phyloP scores from a whole-genome alignment of 1,139 yeast genomes.

The Hemisphaericaspora xylanilytica region DNA sequence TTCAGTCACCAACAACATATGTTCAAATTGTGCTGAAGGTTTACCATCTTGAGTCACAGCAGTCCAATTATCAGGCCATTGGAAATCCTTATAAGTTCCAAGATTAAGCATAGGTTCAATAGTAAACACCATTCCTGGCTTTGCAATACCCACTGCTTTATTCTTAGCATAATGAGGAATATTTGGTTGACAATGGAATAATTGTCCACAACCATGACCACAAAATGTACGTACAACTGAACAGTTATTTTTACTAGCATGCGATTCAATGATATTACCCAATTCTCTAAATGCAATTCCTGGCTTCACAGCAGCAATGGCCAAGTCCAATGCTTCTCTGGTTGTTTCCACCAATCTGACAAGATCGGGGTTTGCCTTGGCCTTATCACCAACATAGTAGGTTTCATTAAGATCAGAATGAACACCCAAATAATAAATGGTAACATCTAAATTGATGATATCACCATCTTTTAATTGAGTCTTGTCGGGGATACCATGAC shows the following conservation, averaged over 20 bases:
- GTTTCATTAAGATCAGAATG: slow-evolving; percentile 97
- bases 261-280: slow-evolving; percentile 87
- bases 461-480: slow-evolving; percentile 89
- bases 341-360: slow-evolving; percentile 93
- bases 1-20: slow-evolving; percentile 88
- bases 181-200: slow-evolving; percentile 91
- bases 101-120: slow-evolving; percentile 96
- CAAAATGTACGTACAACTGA: slow-evolving; percentile 89
- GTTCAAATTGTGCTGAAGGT: slow-evolving; percentile 92
- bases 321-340: slow-evolving; percentile 81
- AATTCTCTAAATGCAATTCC: slow-evolving; percentile 85
- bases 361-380: slow-evolving; percentile 67
- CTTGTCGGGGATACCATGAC: slow-evolving; percentile 97
- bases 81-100: slow-evolving; percentile 77
- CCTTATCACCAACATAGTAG: slow-evolving; percentile 92
- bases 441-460: slow-evolving; percentile 86
- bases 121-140: slow-evolving; percentile 96
- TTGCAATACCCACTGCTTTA: slow-evolving; percentile 90
- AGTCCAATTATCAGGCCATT: slow-evolving; percentile 99
- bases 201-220: slow-evolving; percentile 89
- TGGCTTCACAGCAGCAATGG: slow-evolving; percentile 84
- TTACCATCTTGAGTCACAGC: slow-evolving; percentile 86
- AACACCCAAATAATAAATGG: slow-evolving; percentile 80
- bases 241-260: slow-evolving; percentile 74
- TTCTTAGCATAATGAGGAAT: slow-evolving; percentile 93